phyloP scores from a whole-genome alignment of 805 yeast genomes.

The Pichia eremophila region DNA sequence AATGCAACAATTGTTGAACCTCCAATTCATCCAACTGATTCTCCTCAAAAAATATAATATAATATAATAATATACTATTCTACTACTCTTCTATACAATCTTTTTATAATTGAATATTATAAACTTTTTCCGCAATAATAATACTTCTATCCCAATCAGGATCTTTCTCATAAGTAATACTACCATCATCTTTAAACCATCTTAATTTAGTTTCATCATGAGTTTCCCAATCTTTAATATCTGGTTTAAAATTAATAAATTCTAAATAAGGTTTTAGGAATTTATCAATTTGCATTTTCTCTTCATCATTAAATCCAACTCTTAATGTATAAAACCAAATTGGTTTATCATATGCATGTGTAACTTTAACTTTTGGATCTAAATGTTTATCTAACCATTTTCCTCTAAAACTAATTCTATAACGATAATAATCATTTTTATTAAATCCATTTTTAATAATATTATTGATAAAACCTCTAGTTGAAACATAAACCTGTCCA shows the following conservation, averaged over 20 bases:
- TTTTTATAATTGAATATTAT: slow-evolving; percentile 2
- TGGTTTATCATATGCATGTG: slow-evolving; percentile 28
- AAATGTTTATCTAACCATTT: slow-evolving; percentile 11
- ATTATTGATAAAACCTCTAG: slow-evolving; percentile 27
- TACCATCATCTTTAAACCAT: slow-evolving; percentile 23
- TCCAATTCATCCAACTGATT: slow-evolving; percentile 9
- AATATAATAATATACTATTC: neutral
- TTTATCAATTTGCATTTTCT: slow-evolving; percentile 14
- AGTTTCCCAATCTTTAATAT: slow-evolving; percentile 23
- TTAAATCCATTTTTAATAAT: slow-evolving; percentile 19
- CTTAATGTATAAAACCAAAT: slow-evolving; percentile 27
- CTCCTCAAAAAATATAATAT: slow-evolving; percentile 7
- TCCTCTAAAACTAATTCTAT: slow-evolving; percentile 24
- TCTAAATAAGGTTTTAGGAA: slow-evolving; percentile 25
- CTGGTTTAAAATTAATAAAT: slow-evolving; percentile 20
- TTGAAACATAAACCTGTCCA: slow-evolving; percentile 31
- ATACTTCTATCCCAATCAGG: slow-evolving; percentile 29
- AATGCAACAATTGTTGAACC: slow-evolving; percentile 9
- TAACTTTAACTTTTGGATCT: slow-evolving; percentile 21
- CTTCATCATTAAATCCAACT: slow-evolving; percentile 22
- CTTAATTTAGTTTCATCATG: slow-evolving; percentile 18
- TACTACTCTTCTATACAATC: neutral
- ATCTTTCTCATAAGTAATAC: slow-evolving; percentile 21
- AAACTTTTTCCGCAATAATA: slow-evolving; percentile 24
- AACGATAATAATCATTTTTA: slow-evolving; percentile 20